phyloP scores from a whole-genome alignment of 2,329 filamentous ascomycete genomes.

The Calonectria montana region DNA sequence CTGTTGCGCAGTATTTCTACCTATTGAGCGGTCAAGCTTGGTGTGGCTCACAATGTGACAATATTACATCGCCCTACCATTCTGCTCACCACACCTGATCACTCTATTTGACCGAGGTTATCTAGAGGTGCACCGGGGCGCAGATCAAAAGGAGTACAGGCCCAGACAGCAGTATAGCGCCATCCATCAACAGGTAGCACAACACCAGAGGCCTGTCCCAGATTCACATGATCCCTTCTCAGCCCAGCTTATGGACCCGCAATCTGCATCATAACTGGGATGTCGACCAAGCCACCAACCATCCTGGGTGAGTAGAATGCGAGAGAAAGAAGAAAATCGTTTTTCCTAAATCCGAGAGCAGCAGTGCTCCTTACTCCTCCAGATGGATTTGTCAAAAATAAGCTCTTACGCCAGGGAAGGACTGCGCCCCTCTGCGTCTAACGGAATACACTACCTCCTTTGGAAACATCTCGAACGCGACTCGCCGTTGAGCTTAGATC shows the following conservation, averaged over 20 bases:
- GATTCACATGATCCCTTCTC: constrained; percentile 31
- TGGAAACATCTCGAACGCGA: neutral
- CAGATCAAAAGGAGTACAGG: constrained; percentile 19
- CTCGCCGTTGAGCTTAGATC: neutral
- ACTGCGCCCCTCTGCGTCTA: constrained; percentile 27
- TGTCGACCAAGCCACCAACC: constrained; percentile 34
- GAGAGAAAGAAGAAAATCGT: neutral
- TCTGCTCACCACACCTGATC: neutral
- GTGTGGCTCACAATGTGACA: constrained; percentile 1
- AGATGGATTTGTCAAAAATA: constrained; percentile 23
- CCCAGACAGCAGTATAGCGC: constrained; percentile 9
- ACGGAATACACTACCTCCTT: constrained; percentile 17
- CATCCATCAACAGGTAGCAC: constrained; percentile 31
- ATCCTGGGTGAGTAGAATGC: constrained; percentile 2
- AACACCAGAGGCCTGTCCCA: constrained; percentile 25
- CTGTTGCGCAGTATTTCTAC: constrained; percentile 32
- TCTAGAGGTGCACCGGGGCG: constrained; percentile 11
- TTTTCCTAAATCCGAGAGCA: constrained; percentile 5
- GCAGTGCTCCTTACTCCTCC: constrained; percentile 1
- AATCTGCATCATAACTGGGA: constrained; percentile 13
- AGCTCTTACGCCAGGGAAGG: constrained; percentile 35
- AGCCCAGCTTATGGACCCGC: constrained; percentile 28
- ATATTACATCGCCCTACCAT: constrained; percentile 2
- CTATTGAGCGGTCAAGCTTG: neutral
- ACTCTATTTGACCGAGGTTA: constrained; percentile 19